These are phyloP conservation scores for Geosmithia putterillii DNA, from an alignment of 2,329 filamentous ascomycete species.

Conservation along the genomic window DNA sequence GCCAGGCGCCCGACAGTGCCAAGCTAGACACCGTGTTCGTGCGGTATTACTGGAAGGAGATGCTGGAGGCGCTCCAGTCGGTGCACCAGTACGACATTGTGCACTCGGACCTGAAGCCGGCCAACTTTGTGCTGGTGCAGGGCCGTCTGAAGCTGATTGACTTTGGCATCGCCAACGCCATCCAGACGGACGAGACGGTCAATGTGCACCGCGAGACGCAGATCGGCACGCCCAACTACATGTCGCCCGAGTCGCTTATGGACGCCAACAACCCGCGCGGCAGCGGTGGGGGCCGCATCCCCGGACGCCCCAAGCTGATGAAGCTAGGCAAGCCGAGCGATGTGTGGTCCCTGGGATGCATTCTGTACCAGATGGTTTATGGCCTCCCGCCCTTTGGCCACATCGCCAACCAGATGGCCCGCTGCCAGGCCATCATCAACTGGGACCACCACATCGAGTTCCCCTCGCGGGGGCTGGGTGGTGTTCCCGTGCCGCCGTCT, in stretches of 20 bases:
- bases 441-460: conserved; percentile 63
- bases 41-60: conserved; percentile 98
- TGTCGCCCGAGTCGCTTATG: conserved; percentile 89
- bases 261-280: conserved; percentile 63
- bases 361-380: conserved; percentile 96
- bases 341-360: conserved; percentile 92
- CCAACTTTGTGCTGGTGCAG: conserved; percentile 89
- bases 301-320: conserved; percentile 59
- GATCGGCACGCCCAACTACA: conserved; percentile 95
- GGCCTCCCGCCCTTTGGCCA: conserved; percentile 93
- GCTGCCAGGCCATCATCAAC: conserved; percentile 79
- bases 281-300: conserved; percentile 16
- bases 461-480: conserved; percentile 56
- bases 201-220: conserved; percentile 95
- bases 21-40: conserved; percentile 82
- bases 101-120: conserved; percentile 92
- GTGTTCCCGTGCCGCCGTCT: conserved; percentile 42
- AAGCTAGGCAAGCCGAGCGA: conserved; percentile 93
- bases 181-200: conserved; percentile 88
- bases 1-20: conserved; percentile 58
- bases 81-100: conserved; percentile 89
- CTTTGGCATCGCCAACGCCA: conserved; percentile 96
- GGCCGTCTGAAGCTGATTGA: conserved; percentile 92
- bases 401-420: conserved; percentile 74
- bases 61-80: conserved; percentile 87